Evolutionary conservation across 495 filamentous ascomycete genomes (phyloP).

Genomic region (Friedmanniomyces endolithicus): DNA sequence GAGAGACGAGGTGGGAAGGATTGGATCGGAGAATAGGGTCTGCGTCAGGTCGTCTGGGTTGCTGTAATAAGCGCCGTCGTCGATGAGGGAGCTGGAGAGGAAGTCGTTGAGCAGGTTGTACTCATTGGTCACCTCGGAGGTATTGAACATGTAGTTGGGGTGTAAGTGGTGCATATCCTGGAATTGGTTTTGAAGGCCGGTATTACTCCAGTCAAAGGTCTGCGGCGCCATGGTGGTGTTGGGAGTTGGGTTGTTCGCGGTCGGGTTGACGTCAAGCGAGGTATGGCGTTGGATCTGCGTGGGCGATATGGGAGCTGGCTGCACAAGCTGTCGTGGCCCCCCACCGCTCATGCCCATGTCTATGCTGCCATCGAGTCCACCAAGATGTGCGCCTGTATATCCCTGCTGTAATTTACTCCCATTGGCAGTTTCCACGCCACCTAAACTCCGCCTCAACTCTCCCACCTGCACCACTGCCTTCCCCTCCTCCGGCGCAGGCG

Average conservation of each 20-base stretch:
- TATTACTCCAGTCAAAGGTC: constrained; percentile 46
- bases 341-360: not conserved
- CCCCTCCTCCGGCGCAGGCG: constrained; percentile 40
- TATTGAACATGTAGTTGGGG: constrained; percentile 89
- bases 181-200: constrained; percentile 65
- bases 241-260: constrained; percentile 5
- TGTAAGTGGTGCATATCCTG: constrained; percentile 92
- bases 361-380: not conserved
- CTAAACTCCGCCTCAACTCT: not conserved
- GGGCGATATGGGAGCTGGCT: constrained; percentile 35
- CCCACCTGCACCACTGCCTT: not conserved
- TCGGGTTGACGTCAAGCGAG: constrained; percentile 37
- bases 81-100: constrained; percentile 72
- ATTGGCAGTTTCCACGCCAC: not conserved
- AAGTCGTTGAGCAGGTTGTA: constrained; percentile 96
- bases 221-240: not conserved
- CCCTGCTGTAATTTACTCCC: not conserved
- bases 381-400: not conserved
- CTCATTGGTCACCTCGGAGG: constrained; percentile 86
- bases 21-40: constrained; percentile 43
- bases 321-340: constrained; percentile 23
- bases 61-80: constrained; percentile 56
- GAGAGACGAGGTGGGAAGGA: constrained; percentile 41
- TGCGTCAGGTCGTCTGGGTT: constrained; percentile 44
- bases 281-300: constrained; percentile 23